A percentile compares a stretch with the other conserved stretches of the same genome.
Evolutionary conservation across 2,329 filamentous ascomycete species (phyloP).

Genomic region (Cercospora sp.): DNA sequence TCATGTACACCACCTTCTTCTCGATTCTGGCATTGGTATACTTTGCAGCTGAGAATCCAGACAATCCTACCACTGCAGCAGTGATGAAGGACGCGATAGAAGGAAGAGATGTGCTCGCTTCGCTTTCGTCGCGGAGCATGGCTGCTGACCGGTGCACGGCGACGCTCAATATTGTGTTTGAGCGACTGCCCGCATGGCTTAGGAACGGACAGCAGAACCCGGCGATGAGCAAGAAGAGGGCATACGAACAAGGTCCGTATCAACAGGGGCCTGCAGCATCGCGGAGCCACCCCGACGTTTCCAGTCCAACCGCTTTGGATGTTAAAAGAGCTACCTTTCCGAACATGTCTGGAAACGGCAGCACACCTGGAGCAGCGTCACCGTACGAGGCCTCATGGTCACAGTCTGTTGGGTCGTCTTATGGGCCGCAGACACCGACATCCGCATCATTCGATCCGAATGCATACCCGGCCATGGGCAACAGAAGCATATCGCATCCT

Average conservation of each 20-base stretch:
- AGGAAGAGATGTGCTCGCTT: slow-evolving; percentile 78
- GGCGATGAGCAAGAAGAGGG: slow-evolving; percentile 50
- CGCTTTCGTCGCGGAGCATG: slow-evolving; percentile 78
- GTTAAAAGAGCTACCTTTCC: slow-evolving; percentile 34
- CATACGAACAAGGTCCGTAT: slow-evolving; percentile 35
- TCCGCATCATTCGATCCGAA: slow-evolving; percentile 27
- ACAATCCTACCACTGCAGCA: slow-evolving; percentile 71
- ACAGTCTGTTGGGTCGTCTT: slow-evolving; percentile 29
- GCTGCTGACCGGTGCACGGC: slow-evolving; percentile 83
- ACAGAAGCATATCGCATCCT: slow-evolving; percentile 25
- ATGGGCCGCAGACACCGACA: slow-evolving; percentile 32
- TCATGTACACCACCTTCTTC: slow-evolving; percentile 81
- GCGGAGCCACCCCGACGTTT: slow-evolving; percentile 35
- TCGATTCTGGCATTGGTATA: slow-evolving; percentile 77
- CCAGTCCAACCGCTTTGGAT: slow-evolving; percentile 13
- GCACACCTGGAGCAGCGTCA: slow-evolving; percentile 18
- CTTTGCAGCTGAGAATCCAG: slow-evolving; percentile 76
- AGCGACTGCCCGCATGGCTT: slow-evolving; percentile 67
- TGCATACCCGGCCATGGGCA: slow-evolving; percentile 17
- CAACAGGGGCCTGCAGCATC: slow-evolving; percentile 24
- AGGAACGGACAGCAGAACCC: slow-evolving; percentile 50
- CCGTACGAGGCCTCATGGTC: slow-evolving; percentile 29
- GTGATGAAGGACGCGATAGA: slow-evolving; percentile 82
- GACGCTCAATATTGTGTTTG: slow-evolving; percentile 77
- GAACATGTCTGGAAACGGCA: slow-evolving; percentile 18